These are phyloP conservation scores for Globisporangium splendens DNA, from an alignment of 352 stramenopile genomes.

Conservation along the genomic window DNA sequence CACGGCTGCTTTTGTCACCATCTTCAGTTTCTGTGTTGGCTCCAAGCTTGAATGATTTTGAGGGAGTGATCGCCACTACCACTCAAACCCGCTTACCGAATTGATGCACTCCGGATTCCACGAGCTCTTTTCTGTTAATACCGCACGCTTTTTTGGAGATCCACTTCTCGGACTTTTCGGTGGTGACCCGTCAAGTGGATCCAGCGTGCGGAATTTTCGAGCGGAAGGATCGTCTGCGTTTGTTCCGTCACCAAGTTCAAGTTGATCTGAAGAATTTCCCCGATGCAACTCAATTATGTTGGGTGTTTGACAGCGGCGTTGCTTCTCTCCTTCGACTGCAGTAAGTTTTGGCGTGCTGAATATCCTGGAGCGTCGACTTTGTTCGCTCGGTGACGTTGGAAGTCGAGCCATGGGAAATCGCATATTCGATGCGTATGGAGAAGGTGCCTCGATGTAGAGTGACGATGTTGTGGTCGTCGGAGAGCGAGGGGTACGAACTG, in stretches of 20 bases:
- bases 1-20: slow-evolving; percentile 75
- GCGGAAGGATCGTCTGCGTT: neutral
- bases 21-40: slow-evolving; percentile 73
- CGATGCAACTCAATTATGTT: slow-evolving; percentile 27
- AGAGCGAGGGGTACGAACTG: slow-evolving; percentile 29
- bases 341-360: slow-evolving; percentile 66
- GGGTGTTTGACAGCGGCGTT: slow-evolving; percentile 48
- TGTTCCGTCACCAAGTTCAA: slow-evolving; percentile 2
- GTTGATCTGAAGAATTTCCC: neutral
- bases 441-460: slow-evolving; percentile 44
- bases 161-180: slow-evolving; percentile 25
- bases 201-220: slow-evolving; percentile 15
- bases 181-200: slow-evolving; percentile 27
- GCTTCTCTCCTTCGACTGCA: slow-evolving; percentile 38
- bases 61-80: slow-evolving; percentile 76
- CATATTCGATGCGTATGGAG: slow-evolving; percentile 42
- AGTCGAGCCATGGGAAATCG: slow-evolving; percentile 41
- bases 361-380: slow-evolving; percentile 41
- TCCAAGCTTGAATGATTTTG: slow-evolving; percentile 56
- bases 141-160: slow-evolving; percentile 29
- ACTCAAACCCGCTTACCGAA: slow-evolving; percentile 74
- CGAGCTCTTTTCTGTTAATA: slow-evolving; percentile 55
- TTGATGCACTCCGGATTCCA: slow-evolving; percentile 77
- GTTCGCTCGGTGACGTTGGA: slow-evolving; percentile 40
- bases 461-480: slow-evolving; percentile 60